A percentile compares a stretch with the other conserved stretches of the same genome.
These are phyloP conservation scores for Ceratobasidium sp. DNA, from an alignment of 1,284 basidiomycete species.

Conservation along the genomic window DNA sequence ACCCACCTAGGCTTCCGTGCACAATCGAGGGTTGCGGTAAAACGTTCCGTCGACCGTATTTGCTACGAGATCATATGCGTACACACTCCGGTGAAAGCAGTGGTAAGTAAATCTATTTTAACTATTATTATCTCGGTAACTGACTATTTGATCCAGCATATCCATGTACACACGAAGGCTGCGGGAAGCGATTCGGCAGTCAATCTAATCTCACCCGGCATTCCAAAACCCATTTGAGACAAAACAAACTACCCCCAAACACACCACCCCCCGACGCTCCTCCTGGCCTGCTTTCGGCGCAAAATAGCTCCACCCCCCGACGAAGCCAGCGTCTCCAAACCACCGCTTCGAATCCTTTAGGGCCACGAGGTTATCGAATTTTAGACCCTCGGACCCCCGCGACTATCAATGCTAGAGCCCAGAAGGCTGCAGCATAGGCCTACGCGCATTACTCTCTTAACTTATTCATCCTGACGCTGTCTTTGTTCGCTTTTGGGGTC, in stretches of 20 bases:
- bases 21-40: constrained; percentile 3
- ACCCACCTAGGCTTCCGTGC: constrained; percentile 5
- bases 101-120: background rate
- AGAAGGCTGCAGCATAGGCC: background rate
- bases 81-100: constrained; percentile 16
- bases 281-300: background rate
- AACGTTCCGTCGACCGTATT: constrained; percentile 27
- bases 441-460: too few species aligned
- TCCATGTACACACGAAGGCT: constrained; percentile 13
- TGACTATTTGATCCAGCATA: constrained; percentile 19
- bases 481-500: too few species aligned
- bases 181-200: constrained; percentile 9
- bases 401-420: background rate
- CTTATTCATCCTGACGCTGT: too few species aligned
- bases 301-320: constrained; percentile 1
- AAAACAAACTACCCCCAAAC: background rate
- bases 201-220: constrained; percentile 28
- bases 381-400: constrained; percentile 1
- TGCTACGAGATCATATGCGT: constrained; percentile 29
- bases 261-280: background rate
- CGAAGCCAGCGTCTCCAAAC: background rate
- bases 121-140: background rate
- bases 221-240: constrained; percentile 7
- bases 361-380: background rate
- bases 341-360: background rate